These are phyloP conservation scores for Papiliotrema fonsecae DNA, from an alignment of 1,284 basidiomycete genomes.

Conservation along the genomic window DNA sequence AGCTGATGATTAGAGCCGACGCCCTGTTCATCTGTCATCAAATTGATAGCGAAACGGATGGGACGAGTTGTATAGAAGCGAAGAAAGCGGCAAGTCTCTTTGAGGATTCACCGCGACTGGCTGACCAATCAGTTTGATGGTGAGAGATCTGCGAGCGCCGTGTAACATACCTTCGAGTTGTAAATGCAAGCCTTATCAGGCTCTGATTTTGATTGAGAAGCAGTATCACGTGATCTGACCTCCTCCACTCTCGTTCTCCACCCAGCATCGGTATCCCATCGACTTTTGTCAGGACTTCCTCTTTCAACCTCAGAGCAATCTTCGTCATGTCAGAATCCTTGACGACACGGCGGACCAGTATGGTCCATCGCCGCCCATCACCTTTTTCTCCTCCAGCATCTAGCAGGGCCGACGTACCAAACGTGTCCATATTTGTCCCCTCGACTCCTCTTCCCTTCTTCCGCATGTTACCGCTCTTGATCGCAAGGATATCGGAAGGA, in stretches of 20 bases:
- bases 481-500: slow-evolving; percentile 31
- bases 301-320: too few relatives aligned
- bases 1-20: slow-evolving; percentile 52
- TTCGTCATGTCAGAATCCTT: too few relatives aligned
- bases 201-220: too few relatives aligned
- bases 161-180: too few relatives aligned
- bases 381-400: background rate
- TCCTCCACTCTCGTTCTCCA: too few relatives aligned
- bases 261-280: too few relatives aligned
- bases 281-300: too few relatives aligned
- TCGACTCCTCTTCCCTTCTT: slow-evolving; percentile 26
- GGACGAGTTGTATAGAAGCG: slow-evolving; percentile 61
- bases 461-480: slow-evolving; percentile 28
- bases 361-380: background rate
- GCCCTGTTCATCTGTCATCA: slow-evolving; percentile 84
- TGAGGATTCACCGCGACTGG: background rate
- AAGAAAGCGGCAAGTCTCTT: slow-evolving; percentile 62
- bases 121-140: background rate
- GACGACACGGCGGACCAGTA: background rate
- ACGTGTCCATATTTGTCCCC: background rate
- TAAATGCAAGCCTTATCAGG: too few relatives aligned
- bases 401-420: background rate
- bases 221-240: too few relatives aligned
- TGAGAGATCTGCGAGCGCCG: background rate
- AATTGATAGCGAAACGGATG: slow-evolving; percentile 71